These are phyloP conservation scores for Linnemannia zychae DNA, from an alignment of 192 early-diverging fungal genomes.

Conservation along the genomic window DNA sequence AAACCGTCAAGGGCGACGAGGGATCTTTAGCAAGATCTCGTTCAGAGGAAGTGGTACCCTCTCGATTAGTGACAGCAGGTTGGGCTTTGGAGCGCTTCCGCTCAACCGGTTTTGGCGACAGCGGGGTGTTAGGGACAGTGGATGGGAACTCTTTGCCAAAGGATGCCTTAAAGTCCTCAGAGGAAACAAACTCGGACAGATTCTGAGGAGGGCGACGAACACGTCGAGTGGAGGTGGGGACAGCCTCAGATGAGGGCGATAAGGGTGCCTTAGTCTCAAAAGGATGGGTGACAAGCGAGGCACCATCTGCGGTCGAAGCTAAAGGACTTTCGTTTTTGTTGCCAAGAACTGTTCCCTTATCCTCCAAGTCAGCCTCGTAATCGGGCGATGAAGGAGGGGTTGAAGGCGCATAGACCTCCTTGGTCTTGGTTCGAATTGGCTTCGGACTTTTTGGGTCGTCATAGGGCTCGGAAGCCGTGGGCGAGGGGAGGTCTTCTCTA, in stretches of 20 bases:
- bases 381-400: slow-evolving; percentile 44
- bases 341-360: not conserved
- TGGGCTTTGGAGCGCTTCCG: not conserved
- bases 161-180: slow-evolving; percentile 45
- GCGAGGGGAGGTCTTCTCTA: slow-evolving; percentile 19
- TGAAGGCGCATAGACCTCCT: slow-evolving; percentile 37
- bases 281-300: not conserved
- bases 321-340: not conserved
- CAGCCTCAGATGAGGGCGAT: not conserved
- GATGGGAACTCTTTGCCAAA: not conserved
- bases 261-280: not conserved
- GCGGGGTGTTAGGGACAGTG: not conserved
- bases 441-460: slow-evolving; percentile 27
- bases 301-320: not conserved
- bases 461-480: slow-evolving; percentile 38
- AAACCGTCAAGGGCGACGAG: not conserved
- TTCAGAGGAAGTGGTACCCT: not conserved
- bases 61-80: not conserved
- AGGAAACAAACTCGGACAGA: slow-evolving; percentile 50
- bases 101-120: not conserved
- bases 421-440: slow-evolving; percentile 35
- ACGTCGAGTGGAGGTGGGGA: slow-evolving; percentile 20
- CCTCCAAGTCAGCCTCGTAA: slow-evolving; percentile 2
- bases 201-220: slow-evolving; percentile 53
- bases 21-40: not conserved